Evolutionary conservation across 208 protist genomes (phyloP).

Genomic region (Sergeia podlipaevii): DNA sequence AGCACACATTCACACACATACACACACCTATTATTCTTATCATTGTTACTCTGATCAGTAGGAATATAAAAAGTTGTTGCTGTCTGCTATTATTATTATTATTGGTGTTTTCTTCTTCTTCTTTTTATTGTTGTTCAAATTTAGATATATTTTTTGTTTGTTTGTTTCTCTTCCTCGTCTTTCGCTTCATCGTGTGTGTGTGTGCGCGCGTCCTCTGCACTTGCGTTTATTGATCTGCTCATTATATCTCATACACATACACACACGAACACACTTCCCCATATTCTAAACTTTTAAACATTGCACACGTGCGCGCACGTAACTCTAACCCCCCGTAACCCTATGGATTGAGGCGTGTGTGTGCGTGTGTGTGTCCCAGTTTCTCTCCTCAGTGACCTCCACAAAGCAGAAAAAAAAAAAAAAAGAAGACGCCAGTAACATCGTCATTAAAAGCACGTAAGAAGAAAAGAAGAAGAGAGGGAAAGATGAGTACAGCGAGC

Average conservation of each 20-base stretch:
- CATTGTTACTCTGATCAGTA: constrained; percentile 44
- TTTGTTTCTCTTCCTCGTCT: neutral
- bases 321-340: neutral
- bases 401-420: too few relatives aligned
- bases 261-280: too few relatives aligned
- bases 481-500: too few relatives aligned
- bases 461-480: too few relatives aligned
- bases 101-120: constrained; percentile 4
- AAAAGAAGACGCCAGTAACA: too few relatives aligned
- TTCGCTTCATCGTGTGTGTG: neutral
- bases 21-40: constrained; percentile 12
- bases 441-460: too few relatives aligned
- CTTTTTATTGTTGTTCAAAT: neutral
- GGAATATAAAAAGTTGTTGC: constrained; percentile 23
- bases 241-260: too few relatives aligned
- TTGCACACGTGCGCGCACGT: neutral
- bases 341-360: too few relatives aligned
- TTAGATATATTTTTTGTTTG: constrained; percentile 7
- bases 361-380: too few relatives aligned
- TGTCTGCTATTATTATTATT: constrained; percentile 4
- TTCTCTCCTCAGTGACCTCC: too few relatives aligned
- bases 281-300: too few relatives aligned
- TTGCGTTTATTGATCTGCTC: neutral
- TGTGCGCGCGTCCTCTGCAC: neutral
- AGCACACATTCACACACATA: neutral